Evolutionary conservation across 371 early-diverging fungal genomes (phyloP).

Genomic region (Batrachochytrium dendrobatidis): DNA sequence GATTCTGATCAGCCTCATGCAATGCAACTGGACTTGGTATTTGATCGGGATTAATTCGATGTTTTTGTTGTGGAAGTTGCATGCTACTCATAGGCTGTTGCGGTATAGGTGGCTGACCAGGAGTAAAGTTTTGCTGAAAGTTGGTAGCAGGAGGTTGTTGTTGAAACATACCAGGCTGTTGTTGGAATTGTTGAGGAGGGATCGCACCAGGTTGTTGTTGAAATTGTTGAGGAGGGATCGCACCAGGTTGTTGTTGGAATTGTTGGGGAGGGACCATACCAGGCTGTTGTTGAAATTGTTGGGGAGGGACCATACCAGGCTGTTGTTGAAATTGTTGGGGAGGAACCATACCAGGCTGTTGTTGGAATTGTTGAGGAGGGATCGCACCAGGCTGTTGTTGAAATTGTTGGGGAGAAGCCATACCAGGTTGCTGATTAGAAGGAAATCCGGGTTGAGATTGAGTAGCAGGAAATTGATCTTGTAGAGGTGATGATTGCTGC

Average conservation of each 20-base stretch:
- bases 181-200: constrained; percentile 3
- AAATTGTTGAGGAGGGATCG: background rate
- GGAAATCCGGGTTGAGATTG: background rate
- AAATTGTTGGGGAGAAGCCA: background rate
- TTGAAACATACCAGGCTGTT: background rate
- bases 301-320: background rate
- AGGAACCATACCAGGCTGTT: background rate
- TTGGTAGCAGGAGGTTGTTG: background rate
- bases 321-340: background rate
- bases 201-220: background rate
- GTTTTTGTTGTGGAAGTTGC: constrained; percentile 7
- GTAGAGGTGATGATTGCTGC: background rate
- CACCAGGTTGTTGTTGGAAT: background rate
- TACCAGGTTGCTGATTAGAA: background rate
- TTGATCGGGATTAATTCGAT: constrained; percentile 82
- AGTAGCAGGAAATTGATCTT: background rate
- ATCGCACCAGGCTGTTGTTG: background rate
- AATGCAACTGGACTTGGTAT: constrained; percentile 86
- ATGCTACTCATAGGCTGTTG: constrained; percentile 9
- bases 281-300: background rate
- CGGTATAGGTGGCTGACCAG: constrained; percentile 2
- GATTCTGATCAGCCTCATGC: constrained; percentile 67
- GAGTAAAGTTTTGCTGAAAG: background rate
- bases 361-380: background rate
- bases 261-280: background rate